A percentile compares a stretch with the other conserved stretches of the same genome.
These are phyloP conservation scores for Pulveroboletus frians DNA, from an alignment of 768 basidiomycete species.

Conservation along the genomic window DNA sequence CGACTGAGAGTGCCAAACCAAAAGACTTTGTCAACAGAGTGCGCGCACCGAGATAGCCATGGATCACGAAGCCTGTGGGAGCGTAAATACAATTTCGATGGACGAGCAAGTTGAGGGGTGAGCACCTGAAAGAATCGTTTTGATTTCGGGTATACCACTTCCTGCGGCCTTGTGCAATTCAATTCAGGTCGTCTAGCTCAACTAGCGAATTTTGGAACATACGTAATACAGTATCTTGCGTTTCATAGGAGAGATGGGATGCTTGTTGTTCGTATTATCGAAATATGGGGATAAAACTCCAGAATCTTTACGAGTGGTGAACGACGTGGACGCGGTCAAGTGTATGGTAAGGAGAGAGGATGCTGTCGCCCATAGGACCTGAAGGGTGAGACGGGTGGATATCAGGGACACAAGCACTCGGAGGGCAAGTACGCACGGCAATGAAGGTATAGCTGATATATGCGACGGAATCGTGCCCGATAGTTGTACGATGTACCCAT, in stretches of 20 bases:
- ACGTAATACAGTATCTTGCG: conserved; percentile 84
- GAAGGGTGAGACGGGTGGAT: background rate
- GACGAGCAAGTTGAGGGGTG: conserved; percentile 1
- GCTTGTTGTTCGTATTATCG: conserved; percentile 27
- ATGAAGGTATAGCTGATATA: conserved; percentile 67
- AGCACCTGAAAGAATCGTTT: conserved; percentile 81
- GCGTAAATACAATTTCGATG: conserved; percentile 9
- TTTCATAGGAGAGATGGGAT: conserved; percentile 32
- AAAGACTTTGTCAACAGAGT: conserved; percentile 87
- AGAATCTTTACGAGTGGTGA: conserved; percentile 85
- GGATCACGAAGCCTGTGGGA: conserved; percentile 81
- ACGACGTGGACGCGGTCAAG: conserved; percentile 84
- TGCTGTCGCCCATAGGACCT: conserved; percentile 68
- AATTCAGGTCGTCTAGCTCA: conserved; percentile 9
- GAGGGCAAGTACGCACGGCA: conserved; percentile 56
- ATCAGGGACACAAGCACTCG: background rate
- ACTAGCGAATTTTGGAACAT: conserved; percentile 27
- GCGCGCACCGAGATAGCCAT: conserved; percentile 90
- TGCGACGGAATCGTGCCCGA: conserved; percentile 44
- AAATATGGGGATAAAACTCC: conserved; percentile 55
- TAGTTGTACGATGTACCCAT: conserved; percentile 9
- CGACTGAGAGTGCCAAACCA: conserved; percentile 86
- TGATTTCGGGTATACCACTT: conserved; percentile 95
- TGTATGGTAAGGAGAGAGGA: conserved; percentile 81
- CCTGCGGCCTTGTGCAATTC: conserved; percentile 68